phyloP scores from a whole-genome alignment of 208 protist genomes.

The Novymonas esmeraldas region DNA sequence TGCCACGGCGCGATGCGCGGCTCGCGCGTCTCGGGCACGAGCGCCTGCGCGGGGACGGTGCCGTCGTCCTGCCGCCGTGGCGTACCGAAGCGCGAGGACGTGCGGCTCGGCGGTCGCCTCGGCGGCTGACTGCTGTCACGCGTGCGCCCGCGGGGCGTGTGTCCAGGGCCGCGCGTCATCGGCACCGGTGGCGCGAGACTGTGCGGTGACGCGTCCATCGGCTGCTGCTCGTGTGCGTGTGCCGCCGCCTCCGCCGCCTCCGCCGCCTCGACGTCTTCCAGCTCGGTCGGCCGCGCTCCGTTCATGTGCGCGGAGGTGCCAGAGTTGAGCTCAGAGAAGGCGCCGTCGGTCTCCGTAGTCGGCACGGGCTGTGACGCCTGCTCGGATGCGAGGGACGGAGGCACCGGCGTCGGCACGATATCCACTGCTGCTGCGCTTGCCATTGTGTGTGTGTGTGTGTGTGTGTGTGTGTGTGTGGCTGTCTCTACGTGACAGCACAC shows the following conservation, averaged over 20 bases:
- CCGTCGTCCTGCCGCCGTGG: conserved; percentile 6
- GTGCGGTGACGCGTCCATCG: neutral
- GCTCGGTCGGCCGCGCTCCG: neutral
- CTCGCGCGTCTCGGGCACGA: neutral
- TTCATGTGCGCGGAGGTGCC: neutral
- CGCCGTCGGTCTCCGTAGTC: neutral
- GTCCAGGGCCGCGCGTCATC: conserved; percentile 43
- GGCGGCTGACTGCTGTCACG: conserved; percentile 27
- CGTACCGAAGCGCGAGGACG: conserved; percentile 27
- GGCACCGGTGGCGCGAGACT: conserved; percentile 53
- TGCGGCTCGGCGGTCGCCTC: conserved; percentile 29
- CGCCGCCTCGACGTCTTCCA: too few relatives aligned
- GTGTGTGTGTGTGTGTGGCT: too few relatives aligned
- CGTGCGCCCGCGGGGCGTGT: conserved; percentile 29
- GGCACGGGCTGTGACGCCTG: neutral
- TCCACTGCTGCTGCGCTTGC: neutral
- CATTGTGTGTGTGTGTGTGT: too few relatives aligned
- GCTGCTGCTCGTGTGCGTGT: neutral
- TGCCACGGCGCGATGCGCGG: neutral
- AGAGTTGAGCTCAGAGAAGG: neutral
- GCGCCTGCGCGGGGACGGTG: neutral
- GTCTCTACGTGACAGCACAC: too few relatives aligned
- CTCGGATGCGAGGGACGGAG: neutral
- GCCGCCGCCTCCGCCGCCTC: neutral
- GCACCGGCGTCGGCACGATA: neutral